phyloP scores from a whole-genome alignment of 2,329 filamentous ascomycete species.

The Nemania sp. region DNA sequence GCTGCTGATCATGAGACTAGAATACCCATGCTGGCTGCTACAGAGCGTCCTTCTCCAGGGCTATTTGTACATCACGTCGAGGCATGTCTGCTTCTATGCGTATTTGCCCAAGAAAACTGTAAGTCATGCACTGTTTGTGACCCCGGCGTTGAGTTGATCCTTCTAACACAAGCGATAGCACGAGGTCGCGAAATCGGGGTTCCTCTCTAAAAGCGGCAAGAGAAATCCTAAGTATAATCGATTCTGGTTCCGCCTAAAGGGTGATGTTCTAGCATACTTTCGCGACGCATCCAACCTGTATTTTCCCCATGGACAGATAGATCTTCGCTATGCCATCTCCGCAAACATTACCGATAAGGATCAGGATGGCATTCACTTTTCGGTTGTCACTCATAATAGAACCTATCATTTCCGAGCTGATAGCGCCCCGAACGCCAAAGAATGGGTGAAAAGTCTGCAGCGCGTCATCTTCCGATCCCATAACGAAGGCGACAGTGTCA shows the following conservation, averaged over 20 bases:
- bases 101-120: constrained; percentile 93
- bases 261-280: constrained; percentile 90
- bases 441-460: constrained; percentile 94
- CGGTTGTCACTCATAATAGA: constrained; percentile 78
- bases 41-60: constrained; percentile 92
- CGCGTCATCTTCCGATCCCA: constrained; percentile 94
- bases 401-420: constrained; percentile 90
- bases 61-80: constrained; percentile 92
- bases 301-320: constrained; percentile 89
- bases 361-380: constrained; percentile 76
- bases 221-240: constrained; percentile 85
- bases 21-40: constrained; percentile 91
- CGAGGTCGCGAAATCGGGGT: constrained; percentile 80
- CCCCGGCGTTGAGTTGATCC: too few species aligned
- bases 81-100: constrained; percentile 95
- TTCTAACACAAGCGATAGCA: constrained; percentile 51
- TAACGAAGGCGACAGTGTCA: constrained; percentile 96
- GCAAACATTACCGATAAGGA: constrained; percentile 77
- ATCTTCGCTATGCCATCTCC: constrained; percentile 87
- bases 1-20: constrained; percentile 45
- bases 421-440: constrained; percentile 82
- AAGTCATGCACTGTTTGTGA: constrained; percentile 42
- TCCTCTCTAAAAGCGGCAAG: constrained; percentile 84
- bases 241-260: constrained; percentile 92
- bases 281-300: constrained; percentile 82